Conservation (phyloP, 805 yeast genomes). For the Huiozyma naganishii region DNA sequence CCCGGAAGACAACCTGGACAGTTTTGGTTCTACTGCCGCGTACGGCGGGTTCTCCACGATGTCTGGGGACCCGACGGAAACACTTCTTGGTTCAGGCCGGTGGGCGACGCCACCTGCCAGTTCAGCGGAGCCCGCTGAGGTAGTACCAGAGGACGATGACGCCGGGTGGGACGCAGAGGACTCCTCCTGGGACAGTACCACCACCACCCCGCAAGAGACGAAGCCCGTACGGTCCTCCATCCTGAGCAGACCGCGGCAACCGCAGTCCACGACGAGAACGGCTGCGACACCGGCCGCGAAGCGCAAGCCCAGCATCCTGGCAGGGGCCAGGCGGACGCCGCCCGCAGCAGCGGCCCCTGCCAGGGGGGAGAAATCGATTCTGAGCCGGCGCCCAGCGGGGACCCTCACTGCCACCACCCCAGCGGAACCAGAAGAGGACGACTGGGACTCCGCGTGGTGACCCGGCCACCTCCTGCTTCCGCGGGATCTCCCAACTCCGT, state of each 20-base stretch:
- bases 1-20: neutral
- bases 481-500: too few species aligned
- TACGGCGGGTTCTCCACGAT: neutral
- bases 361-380: too few species aligned
- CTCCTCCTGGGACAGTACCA: neutral
- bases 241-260: neutral
- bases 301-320: neutral
- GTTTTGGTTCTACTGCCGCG: neutral
- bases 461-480: too few species aligned
- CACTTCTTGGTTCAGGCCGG: neutral
- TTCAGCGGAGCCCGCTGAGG: neutral
- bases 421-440: slow-evolving; percentile 3
- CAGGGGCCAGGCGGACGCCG: neutral
- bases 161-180: slow-evolving; percentile 1
- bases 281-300: neutral
- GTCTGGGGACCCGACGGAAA: neutral
- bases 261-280: neutral
- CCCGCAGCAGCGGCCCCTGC: neutral
- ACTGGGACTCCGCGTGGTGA: slow-evolving; percentile 10
- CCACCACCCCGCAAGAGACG: neutral
- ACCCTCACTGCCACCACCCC: too few species aligned
- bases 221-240: neutral
- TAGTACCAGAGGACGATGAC: slow-evolving; percentile 1
- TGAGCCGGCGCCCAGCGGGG: too few species aligned
- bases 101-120: neutral